These are phyloP conservation scores for Fusarium zealandicum DNA, from an alignment of 2,329 filamentous ascomycete genomes.

Conservation along the genomic window DNA sequence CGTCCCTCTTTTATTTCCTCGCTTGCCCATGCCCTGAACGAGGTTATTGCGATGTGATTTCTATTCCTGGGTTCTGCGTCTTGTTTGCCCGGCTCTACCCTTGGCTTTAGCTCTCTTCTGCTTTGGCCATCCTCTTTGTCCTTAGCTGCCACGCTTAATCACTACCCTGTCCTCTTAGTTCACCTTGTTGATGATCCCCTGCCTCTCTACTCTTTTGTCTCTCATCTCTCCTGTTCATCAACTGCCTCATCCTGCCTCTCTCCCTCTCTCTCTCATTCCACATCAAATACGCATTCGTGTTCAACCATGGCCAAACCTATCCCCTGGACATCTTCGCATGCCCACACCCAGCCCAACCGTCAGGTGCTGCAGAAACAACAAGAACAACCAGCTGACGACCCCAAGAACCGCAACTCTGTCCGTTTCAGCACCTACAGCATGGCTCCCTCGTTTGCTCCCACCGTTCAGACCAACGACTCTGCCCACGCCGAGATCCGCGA, in stretches of 20 bases:
- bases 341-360: slow-evolving; percentile 27
- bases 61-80: neutral
- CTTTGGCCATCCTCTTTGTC: slow-evolving; percentile 19
- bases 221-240: slow-evolving; percentile 6
- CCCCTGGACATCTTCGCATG: slow-evolving; percentile 20
- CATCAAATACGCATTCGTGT: neutral
- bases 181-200: neutral
- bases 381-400: slow-evolving; percentile 25
- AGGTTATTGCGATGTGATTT: slow-evolving; percentile 20
- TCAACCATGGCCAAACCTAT: slow-evolving; percentile 34
- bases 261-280: neutral
- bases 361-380: slow-evolving; percentile 1
- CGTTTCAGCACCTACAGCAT: slow-evolving; percentile 69
- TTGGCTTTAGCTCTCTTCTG: too few relatives aligned
- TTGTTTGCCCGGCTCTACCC: slow-evolving; percentile 12
- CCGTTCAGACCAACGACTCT: slow-evolving; percentile 61
- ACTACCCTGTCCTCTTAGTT: slow-evolving; percentile 11
- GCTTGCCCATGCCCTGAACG: neutral
- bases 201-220: slow-evolving; percentile 1
- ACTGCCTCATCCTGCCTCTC: neutral
- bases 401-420: slow-evolving; percentile 60
- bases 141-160: slow-evolving; percentile 23
- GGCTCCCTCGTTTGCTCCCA: slow-evolving; percentile 66
- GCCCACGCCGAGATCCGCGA: slow-evolving; percentile 66
- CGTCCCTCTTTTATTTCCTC: slow-evolving; percentile 13